Percentiles rank a stretch among this genome's conserved stretches.
These are phyloP conservation scores for Podospora tetraspora DNA, from an alignment of 495 filamentous ascomycete genomes.

Conservation along the genomic window DNA sequence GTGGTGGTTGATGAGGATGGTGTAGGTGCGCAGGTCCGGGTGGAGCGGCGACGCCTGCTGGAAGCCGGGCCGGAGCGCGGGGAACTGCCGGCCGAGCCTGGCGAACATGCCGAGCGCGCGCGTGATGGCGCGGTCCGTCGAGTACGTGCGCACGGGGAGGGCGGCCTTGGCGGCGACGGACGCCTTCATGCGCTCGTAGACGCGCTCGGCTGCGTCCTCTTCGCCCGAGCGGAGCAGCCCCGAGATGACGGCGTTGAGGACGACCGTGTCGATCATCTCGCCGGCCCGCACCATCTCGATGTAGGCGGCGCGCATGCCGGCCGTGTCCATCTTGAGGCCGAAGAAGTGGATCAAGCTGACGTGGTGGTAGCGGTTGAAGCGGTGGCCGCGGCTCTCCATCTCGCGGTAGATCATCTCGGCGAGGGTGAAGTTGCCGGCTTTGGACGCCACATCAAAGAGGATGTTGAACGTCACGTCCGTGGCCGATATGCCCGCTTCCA, in stretches of 20 bases:
- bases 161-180: constrained; percentile 35
- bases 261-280: constrained; percentile 81
- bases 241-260: constrained; percentile 77
- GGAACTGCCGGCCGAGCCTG: constrained; percentile 36
- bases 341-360: constrained; percentile 76
- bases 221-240: constrained; percentile 72
- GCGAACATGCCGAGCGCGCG: constrained; percentile 52
- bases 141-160: constrained; percentile 39
- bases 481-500: constrained; percentile 54
- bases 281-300: constrained; percentile 69
- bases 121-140: constrained; percentile 47
- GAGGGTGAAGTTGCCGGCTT: constrained; percentile 72
- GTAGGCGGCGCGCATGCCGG: constrained; percentile 66
- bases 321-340: constrained; percentile 63
- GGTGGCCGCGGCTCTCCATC: constrained; percentile 61
- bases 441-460: constrained; percentile 82
- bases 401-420: constrained; percentile 80
- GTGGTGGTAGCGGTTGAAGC: constrained; percentile 67
- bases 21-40: constrained; percentile 60
- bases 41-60: constrained; percentile 51
- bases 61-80: constrained; percentile 39
- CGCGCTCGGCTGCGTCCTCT: constrained; percentile 60
- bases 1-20: constrained; percentile 56
- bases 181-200: constrained; percentile 77
- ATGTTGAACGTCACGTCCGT: constrained; percentile 81